Conservation (phyloP, 1,284 basidiomycete species). For the Apiotrichum sp. region DNA sequence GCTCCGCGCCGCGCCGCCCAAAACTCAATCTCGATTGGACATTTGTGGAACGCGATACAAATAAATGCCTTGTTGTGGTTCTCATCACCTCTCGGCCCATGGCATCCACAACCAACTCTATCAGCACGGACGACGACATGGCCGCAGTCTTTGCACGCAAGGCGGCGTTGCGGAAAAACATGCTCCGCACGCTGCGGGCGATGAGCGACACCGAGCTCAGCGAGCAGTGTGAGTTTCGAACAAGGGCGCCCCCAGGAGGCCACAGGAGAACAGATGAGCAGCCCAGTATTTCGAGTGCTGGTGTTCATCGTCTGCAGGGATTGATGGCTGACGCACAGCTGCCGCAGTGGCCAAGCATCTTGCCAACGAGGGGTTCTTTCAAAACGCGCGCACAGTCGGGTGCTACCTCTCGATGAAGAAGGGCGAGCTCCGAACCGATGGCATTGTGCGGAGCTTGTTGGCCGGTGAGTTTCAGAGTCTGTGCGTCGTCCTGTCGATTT, state of each 20-base stretch:
- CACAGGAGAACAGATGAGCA: no score
- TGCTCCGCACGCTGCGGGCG: constrained; percentile 29
- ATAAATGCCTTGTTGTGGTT: no score
- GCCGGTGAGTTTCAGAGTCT: not conserved
- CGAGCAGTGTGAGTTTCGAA: constrained; percentile 33
- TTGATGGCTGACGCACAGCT: constrained; percentile 19
- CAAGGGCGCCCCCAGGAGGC: no score
- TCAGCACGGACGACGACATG: constrained; percentile 9
- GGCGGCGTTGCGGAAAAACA: constrained; percentile 32
- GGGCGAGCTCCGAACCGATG: constrained; percentile 40
- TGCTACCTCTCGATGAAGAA: constrained; percentile 45
- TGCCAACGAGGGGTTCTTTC: constrained; percentile 25
- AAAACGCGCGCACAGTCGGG: constrained; percentile 30
- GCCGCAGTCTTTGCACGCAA: constrained; percentile 31
- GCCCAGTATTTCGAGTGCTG: no score
- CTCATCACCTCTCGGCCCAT: not conserved
- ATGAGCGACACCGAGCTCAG: constrained; percentile 31
- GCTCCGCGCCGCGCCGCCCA: no score
- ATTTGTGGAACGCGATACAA: no score
- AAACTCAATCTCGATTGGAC: no score
- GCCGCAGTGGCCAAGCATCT: constrained; percentile 30
- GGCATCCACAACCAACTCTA: not conserved
- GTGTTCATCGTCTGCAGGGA: no score
- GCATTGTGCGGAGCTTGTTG: constrained; percentile 37
- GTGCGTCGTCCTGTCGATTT: no score